These are phyloP conservation scores for Parathielavia hyrcaniae DNA, from an alignment of 495 filamentous ascomycete species.

Conservation along the genomic window DNA sequence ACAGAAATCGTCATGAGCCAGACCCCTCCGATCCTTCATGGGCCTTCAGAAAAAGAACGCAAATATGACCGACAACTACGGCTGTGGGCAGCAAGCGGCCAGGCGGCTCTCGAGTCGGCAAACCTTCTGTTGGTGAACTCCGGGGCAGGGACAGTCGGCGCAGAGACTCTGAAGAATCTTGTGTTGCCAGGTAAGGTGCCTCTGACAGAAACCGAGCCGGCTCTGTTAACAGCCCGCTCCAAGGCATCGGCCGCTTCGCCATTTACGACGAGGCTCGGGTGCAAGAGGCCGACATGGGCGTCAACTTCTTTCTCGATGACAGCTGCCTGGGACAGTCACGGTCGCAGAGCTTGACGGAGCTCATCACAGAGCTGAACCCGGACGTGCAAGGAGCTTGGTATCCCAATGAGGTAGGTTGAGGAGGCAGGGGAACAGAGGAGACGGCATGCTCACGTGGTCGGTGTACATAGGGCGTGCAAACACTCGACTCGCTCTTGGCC, in stretches of 20 bases:
- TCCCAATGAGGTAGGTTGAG: slow-evolving; percentile 37
- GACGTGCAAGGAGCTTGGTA: slow-evolving; percentile 72
- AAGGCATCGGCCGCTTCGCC: slow-evolving; percentile 87
- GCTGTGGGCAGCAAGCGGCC: slow-evolving; percentile 88
- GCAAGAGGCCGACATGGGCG: slow-evolving; percentile 74
- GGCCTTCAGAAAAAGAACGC: slow-evolving; percentile 78
- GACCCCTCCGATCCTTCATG: slow-evolving; percentile 49
- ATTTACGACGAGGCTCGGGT: slow-evolving; percentile 79
- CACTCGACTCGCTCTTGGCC: slow-evolving; percentile 37
- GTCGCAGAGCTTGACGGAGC: slow-evolving; percentile 65
- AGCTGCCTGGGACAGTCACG: slow-evolving; percentile 70
- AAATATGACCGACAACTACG: slow-evolving; percentile 96
- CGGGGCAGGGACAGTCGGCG: slow-evolving; percentile 72
- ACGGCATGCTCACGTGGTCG: slow-evolving; percentile 17
- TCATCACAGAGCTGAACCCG: slow-evolving; percentile 88
- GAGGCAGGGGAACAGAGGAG: not conserved
- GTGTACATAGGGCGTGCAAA: slow-evolving; percentile 17
- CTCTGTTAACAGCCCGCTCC: slow-evolving; percentile 6
- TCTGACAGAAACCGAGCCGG: not conserved
- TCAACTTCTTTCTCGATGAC: slow-evolving; percentile 94
- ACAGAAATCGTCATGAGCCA: slow-evolving; percentile 44
- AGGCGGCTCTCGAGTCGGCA: slow-evolving; percentile 81
- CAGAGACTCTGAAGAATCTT: slow-evolving; percentile 94
- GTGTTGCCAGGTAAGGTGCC: slow-evolving; percentile 62
- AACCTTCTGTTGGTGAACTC: slow-evolving; percentile 84